A percentile compares a stretch with the other conserved stretches of the same genome.
These are phyloP conservation scores for Agrostemma githago DNA, from an alignment of 148 eudicot species.

Conservation along the genomic window DNA sequence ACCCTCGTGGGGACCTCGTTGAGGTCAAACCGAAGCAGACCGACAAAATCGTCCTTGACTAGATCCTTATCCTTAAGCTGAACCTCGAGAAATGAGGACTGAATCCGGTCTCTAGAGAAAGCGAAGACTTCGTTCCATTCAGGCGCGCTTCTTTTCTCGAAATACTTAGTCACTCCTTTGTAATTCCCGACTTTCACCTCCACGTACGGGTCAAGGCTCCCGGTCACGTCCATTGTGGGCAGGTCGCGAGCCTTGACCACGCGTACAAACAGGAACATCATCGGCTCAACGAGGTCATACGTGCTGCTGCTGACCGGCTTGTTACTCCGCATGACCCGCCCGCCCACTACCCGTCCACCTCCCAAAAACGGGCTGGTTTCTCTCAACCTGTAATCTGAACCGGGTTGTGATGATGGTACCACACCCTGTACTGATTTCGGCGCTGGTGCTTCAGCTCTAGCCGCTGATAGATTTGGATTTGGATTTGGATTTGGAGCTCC, in stretches of 20 bases:
- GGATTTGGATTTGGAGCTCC: slow-evolving; percentile 14
- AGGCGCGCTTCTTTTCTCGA: slow-evolving; percentile 50
- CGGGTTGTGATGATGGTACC: slow-evolving; percentile 27
- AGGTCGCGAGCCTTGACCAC: slow-evolving; percentile 83
- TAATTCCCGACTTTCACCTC: slow-evolving; percentile 85
- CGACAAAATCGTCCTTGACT: slow-evolving; percentile 77
- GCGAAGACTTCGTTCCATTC: slow-evolving; percentile 89
- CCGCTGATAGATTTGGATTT: slow-evolving; percentile 12
- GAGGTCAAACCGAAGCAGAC: slow-evolving; percentile 52
- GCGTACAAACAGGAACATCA: slow-evolving; percentile 74
- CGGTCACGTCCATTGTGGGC: slow-evolving; percentile 65
- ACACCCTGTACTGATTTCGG: slow-evolving; percentile 36
- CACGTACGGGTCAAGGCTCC: slow-evolving; percentile 82
- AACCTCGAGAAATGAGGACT: slow-evolving; percentile 60
- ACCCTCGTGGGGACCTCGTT: slow-evolving; percentile 62
- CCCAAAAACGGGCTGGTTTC: slow-evolving; percentile 86
- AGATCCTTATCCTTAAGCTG: slow-evolving; percentile 68
- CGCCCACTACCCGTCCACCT: slow-evolving; percentile 70
- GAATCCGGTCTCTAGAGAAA: slow-evolving; percentile 64
- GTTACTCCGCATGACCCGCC: slow-evolving; percentile 48
- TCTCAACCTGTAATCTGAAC: slow-evolving; percentile 51
- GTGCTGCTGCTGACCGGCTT: slow-evolving; percentile 47
- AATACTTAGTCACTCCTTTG: slow-evolving; percentile 65
- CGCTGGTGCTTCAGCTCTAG: slow-evolving; percentile 31
- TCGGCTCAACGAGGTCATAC: slow-evolving; percentile 77